Evolutionary conservation across 176 grass and related monocot genomes (phyloP), one percentile per base, ranked within the genome.

Genomic region (Pontederia crassipes): DNA sequence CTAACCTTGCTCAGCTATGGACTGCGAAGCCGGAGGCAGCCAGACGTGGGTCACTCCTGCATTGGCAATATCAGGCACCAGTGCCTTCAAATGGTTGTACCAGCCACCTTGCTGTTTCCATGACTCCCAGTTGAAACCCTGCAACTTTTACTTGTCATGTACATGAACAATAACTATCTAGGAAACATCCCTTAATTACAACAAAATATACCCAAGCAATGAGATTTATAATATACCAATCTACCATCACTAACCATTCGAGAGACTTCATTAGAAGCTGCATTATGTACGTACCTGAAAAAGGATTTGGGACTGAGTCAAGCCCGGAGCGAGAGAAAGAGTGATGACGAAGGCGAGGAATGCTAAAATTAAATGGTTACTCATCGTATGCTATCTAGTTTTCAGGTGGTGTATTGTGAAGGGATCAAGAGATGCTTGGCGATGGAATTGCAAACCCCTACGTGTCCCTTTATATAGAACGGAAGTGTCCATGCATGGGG

Each of bases 71-170:
- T 55, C 54, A 18, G 54, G 9, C 54, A 55, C 54, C 18, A 17
- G n/a, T 12, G 6, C 12, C 54, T 17, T 55, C 54, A 55, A 10
- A 0, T 17, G 9, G 54, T 55, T 55, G 15, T 55, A 55, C 54
- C 54, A 55, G 2, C 54, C 54, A 8, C 54, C 54, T 16, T 55
- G n/a, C 54, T 55, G 54, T 9, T n/a, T 55, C 54, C 54, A 55
- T 20, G 54, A 55, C 54, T 55, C 54, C 54, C 54, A 55, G 8
- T 55, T 55, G 54, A 55, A 55, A 18, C 54, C 54, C 54, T 55
- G 54, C 54, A 16, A 17, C 15, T 0, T 55, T 17, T 55, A 10
- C 14, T 12, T 11, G 11, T 52, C 14, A 15, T 11, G 10, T 15
- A 52, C 14, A 12, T 52, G 12, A 12, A 12, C 10, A 2, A 12